phyloP scores from a whole-genome alignment of 2,329 filamentous ascomycete genomes.

The Talaromyces rugulosus region DNA sequence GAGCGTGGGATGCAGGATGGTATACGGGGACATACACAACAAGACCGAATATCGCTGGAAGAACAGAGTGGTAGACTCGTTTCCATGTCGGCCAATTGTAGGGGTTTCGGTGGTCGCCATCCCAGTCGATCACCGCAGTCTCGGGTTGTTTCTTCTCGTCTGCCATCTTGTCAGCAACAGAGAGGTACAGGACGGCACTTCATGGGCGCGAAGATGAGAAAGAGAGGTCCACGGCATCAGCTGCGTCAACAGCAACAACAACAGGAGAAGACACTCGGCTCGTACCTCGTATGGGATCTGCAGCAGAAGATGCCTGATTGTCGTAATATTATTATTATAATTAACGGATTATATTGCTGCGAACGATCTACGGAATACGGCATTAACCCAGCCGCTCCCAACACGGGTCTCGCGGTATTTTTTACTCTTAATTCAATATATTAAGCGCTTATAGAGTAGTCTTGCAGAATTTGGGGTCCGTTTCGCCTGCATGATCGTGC shows the following conservation, averaged over 20 bases:
- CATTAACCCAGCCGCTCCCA: too few relatives aligned
- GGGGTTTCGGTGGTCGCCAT: conserved; percentile 2
- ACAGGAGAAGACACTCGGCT: too few relatives aligned
- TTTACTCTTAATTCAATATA: background rate
- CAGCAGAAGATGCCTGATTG: too few relatives aligned
- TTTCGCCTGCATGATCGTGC: too few relatives aligned
- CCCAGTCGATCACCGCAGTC: background rate
- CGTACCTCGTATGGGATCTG: too few relatives aligned
- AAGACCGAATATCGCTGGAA: conserved; percentile 3
- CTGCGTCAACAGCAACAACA: too few relatives aligned
- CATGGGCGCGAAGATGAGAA: too few relatives aligned
- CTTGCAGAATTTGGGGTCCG: too few relatives aligned
- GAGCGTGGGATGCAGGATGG: background rate
- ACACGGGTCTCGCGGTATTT: background rate
- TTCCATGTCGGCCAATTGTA: conserved; percentile 8
- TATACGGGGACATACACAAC: background rate
- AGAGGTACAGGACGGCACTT: background rate
- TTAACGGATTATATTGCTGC: too few relatives aligned
- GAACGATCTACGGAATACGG: too few relatives aligned
- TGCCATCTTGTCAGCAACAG: too few relatives aligned
- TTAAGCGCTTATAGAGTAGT: background rate
- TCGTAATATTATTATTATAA: too few relatives aligned
- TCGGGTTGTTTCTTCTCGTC: background rate
- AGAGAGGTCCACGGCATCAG: background rate
- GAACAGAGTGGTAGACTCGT: conserved; percentile 4